A percentile compares a stretch with the other conserved stretches of the same genome.
Conservation (phyloP, 23 red algal genomes). For the Gracilaria domingensis region DNA sequence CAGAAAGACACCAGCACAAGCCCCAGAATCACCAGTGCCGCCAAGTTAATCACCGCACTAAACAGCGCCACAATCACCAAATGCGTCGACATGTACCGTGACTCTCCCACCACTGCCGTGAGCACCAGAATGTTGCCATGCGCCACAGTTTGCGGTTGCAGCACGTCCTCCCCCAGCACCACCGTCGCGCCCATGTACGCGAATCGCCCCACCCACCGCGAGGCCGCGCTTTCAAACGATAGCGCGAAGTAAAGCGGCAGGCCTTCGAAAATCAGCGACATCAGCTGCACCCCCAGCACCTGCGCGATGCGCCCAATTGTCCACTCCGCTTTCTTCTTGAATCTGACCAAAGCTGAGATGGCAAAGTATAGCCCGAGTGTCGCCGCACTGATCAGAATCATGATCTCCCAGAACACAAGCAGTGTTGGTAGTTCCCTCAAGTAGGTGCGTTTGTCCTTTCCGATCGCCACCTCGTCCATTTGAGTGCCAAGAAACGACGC, state of each 20-base stretch:
- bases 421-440: constrained; percentile 1
- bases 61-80: background rate
- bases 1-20: background rate
- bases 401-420: constrained; percentile 20
- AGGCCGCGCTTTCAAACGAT: background rate
- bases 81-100: background rate
- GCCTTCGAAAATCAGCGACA: constrained; percentile 29
- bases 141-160: background rate
- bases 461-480: constrained; percentile 43
- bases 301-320: background rate
- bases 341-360: background rate
- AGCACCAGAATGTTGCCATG: constrained; percentile 43
- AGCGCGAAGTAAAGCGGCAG: constrained; percentile 49
- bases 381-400: constrained; percentile 21
- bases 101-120: constrained; percentile 40
- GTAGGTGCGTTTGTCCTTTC: constrained; percentile 19
- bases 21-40: constrained; percentile 1
- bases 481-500: constrained; percentile 14
- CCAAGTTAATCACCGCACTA: constrained; percentile 6
- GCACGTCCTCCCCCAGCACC: background rate
- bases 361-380: constrained; percentile 31
- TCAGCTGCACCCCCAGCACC: background rate
- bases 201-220: constrained; percentile 18
- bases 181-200: constrained; percentile 49
- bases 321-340: constrained; percentile 10